Evolutionary conservation across 2,329 filamentous ascomycete species (phyloP), one percentile per base, ranked within the genome.

Genomic region (Venturia pyrina): DNA sequence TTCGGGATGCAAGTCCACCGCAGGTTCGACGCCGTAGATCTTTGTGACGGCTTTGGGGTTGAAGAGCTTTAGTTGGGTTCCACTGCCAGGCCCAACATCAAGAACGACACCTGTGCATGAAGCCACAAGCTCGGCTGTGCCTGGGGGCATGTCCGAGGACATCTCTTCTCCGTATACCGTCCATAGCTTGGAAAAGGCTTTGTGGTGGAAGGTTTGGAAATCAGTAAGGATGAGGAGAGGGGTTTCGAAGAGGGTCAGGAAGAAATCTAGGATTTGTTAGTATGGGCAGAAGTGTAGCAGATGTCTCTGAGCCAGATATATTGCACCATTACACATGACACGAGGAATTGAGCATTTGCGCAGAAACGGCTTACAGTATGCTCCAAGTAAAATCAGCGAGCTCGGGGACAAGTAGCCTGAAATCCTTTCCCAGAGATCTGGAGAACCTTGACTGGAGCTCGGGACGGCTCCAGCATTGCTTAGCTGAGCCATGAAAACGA

Each of bases 21-120:
- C 81, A 0, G 84, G 84, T 70, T 86, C 84, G 1, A 82, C 78
- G 57, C 82, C 83, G 68, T 84, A 85, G 56, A 85, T 78, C 17
- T 75, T 74, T 10, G 69, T 73, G 1, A 73, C 70, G 7, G 74
- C 73, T 65, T 76, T 71, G 8, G 75, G 62, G 64, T 73, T 72
- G 67, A 85, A 82, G 59, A 77, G 76, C 0, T 74, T 73, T 61
- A 84, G 75, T 65, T 83, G 79, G 17, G 79, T 77, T 41, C 84
- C 83, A 40, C 76, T 80, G 5, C 83, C 83, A 0, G 83, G 83
- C 13, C 76, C 76, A 44, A 77, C 70, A 66, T 78, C 75, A n/a
- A 78, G 74, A 53, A 78, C 69, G 1, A 74, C 66, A 41, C 76
- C 76, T 60, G 68, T 68, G 66, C 72, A 73, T 24, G 68, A 64